phyloP scores from a whole-genome alignment of 2,329 filamentous ascomycete genomes.

The Epichloe brachyelytri region DNA sequence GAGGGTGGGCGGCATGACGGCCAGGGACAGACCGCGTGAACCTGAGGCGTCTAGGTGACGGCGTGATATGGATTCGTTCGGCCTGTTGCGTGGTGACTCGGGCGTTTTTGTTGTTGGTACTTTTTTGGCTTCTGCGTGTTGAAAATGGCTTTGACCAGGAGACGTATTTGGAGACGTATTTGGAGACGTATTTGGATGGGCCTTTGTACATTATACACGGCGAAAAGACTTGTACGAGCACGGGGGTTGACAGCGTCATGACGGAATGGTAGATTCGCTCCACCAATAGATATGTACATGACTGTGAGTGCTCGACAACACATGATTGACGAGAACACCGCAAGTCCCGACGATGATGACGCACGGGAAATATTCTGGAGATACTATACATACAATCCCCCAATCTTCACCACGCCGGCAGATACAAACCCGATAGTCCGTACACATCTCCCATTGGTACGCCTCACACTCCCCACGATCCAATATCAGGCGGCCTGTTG shows the following conservation, averaged over 20 bases:
- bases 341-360: neutral
- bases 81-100: neutral
- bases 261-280: neutral
- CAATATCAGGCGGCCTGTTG: too few relatives aligned
- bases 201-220: neutral
- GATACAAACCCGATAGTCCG: too few relatives aligned
- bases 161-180: neutral
- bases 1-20: constrained; percentile 41
- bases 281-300: neutral
- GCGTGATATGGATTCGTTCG: neutral
- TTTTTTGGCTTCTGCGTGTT: neutral
- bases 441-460: too few relatives aligned
- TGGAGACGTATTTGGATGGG: neutral
- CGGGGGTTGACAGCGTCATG: neutral
- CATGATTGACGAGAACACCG: too few relatives aligned
- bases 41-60: constrained; percentile 3
- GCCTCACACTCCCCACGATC: too few relatives aligned
- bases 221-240: neutral
- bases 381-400: neutral
- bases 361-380: neutral
- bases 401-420: too few relatives aligned
- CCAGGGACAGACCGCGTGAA: constrained; percentile 17
- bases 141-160: neutral
- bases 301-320: too few relatives aligned
- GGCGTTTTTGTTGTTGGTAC: neutral